Evolutionary conservation across 2,329 filamentous ascomycete genomes (phyloP), one percentile per base, ranked within the genome.

Genomic region (Apiospora malaysiana): DNA sequence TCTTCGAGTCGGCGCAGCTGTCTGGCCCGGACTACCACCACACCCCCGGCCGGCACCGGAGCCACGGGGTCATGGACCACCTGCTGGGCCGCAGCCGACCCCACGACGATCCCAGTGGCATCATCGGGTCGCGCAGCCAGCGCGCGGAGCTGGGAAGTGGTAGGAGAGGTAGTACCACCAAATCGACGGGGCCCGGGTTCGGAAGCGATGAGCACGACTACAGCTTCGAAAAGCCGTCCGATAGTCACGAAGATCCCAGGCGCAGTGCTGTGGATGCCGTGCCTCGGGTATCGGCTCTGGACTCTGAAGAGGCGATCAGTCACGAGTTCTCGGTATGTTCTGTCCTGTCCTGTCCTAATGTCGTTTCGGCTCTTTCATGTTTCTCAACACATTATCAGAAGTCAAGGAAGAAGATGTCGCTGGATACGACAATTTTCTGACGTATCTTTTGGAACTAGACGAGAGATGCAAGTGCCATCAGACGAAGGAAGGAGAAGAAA

Each of bases 51-150:
- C 65, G 65, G 1, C 42, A 46, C 42, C 65, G 65, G 1, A 67
- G 65, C 65, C 42, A 46, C 42, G 65, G 65, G 16, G 42, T 67
- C 42, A 43, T 67, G 40, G 65, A 67, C 65, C 65, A 67, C 42
- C 42, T 67, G 14, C 16, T 67, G 42, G 65, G 65, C 65, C 65
- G 65, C 42, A 32, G 14, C 65, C 42, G 65, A 23, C 10, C 23
- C 23, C 42, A 46, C 23, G 65, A 67, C 65, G 65, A 67, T 23
- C 6, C 23, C 10, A 67, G 65, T 42, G 65, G 65, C 23, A 67
- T 67, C 32, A 63, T 63, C 56, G 56, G 56, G 32, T 63, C 56
- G 32, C 27, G 56, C 18, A 32, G 56, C 14, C 27, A 63, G 18
- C 56, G 56, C 18, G 56, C 56, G 2, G 21, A n/a, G 27, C 56